Base-by-base conservation (phyloP, 2,329 filamentous ascomycete species). In the Pseudodiploospora longispora region DNA sequence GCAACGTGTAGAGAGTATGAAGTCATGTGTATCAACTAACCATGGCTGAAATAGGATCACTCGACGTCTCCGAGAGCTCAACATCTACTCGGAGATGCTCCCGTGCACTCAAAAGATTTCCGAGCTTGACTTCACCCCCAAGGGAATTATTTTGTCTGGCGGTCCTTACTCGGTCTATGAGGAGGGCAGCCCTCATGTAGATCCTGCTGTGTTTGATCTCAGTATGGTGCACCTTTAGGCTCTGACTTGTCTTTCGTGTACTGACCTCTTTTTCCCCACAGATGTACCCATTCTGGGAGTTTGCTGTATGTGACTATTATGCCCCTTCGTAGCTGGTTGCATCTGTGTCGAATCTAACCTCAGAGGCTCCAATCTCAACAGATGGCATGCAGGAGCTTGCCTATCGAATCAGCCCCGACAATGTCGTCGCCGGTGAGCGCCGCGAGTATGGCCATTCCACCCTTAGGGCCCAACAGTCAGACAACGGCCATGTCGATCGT, bases 31-130 rank as follows among this genome's bases (percentile, higher is more conserved):
- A 19, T 19, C 19, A 19, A 19, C 19, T 19, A 19, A 19, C 19
- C 19, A 19, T 19, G 19, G 19, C 19, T 19, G 19, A 19, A 3
- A 19, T 19, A 19, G 19, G 19, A 19, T 88, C 59, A 80, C 80
- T 10, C 74, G 85, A 43, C 78, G 85, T 34, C 74, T 91, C 30
- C 78, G 87, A 53, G 80, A 84, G 55, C 74, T 91, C 67, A 85
- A 84, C 33, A 36, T 32, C 31, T 95, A 87, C 71, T 81, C 80
- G 50, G 88, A 95, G 69, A 85, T 95, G 82, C 78, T 94, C 36
- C 85, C 87, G 29, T 95, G 88, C 67, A 93, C 83, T 42, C 81
- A 84, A 55, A 90, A 90, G 71, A 67, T 95, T 27, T 70, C 78
- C 6, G 85, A 93, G 47, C 74, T 95, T 30, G 61, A 72, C 38